These are phyloP conservation scores for Juncus inflexus DNA, from an alignment of 176 grass and related monocot species.

Conservation along the genomic window DNA sequence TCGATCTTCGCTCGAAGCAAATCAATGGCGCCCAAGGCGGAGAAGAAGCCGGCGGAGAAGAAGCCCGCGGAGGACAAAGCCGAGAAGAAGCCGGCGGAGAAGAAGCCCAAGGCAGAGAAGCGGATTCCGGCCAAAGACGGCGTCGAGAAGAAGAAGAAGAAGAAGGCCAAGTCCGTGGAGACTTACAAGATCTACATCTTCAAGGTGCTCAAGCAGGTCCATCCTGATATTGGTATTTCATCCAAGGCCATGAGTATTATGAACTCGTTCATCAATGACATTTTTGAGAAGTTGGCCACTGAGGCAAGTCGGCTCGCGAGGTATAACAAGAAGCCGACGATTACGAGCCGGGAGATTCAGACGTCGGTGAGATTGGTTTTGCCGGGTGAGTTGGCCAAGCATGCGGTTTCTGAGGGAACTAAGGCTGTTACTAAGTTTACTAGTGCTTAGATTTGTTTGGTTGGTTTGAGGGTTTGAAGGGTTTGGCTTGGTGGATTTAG, in stretches of 20 bases:
- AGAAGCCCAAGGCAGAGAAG: conserved; percentile 39
- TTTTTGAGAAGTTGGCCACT: conserved; percentile 62
- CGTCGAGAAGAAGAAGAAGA: conserved; percentile 30
- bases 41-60: conserved; percentile 31
- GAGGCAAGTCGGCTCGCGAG: background rate
- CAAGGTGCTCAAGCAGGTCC: conserved; percentile 80
- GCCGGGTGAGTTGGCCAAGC: conserved; percentile 22
- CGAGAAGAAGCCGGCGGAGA: conserved; percentile 30
- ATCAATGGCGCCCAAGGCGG: conserved; percentile 28
- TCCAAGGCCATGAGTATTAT: conserved; percentile 76
- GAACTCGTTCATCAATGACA: conserved; percentile 82
- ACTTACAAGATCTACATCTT: conserved; percentile 98
- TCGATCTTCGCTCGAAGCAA: background rate
- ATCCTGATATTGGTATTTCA: conserved; percentile 63
- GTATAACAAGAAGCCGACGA: conserved; percentile 24
- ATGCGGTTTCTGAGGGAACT: conserved; percentile 20
- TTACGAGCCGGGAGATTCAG: conserved; percentile 17
- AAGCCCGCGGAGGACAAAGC: conserved; percentile 29
- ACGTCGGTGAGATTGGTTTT: conserved; percentile 11
- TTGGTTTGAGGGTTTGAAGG: background rate
- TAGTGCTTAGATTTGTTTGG: conserved; percentile 19
- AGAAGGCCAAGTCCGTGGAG: conserved; percentile 31
- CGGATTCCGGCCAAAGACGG: conserved; percentile 31
- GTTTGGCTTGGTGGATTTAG: background rate
- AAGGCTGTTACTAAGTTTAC: conserved; percentile 27